Percentiles rank a stretch among this genome's conserved stretches.
phyloP scores from a whole-genome alignment of 2,329 filamentous ascomycete genomes.

The Fusarium begoniae region DNA sequence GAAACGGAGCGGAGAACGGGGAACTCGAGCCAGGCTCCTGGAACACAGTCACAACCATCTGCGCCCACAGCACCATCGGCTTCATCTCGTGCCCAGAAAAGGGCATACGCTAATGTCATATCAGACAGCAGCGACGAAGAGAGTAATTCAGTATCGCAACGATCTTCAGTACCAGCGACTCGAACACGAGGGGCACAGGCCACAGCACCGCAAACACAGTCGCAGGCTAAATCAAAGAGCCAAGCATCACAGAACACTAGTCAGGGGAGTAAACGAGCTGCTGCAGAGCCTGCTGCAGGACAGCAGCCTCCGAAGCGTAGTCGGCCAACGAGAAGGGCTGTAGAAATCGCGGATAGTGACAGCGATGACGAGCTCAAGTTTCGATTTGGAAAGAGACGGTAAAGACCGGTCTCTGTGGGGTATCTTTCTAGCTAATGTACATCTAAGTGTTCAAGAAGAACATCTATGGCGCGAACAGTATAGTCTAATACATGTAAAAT shows the following conservation, averaged over 20 bases:
- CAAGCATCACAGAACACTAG: conserved; percentile 42
- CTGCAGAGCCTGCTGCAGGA: conserved; percentile 41
- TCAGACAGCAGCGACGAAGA: conserved; percentile 52
- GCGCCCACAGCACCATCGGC: conserved; percentile 13
- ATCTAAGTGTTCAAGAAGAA: conserved; percentile 30
- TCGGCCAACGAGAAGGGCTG: conserved; percentile 47
- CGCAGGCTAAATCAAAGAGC: conserved; percentile 43
- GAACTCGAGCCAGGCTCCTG: conserved; percentile 39
- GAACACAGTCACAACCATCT: conserved; percentile 27
- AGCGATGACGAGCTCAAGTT: conserved; percentile 68
- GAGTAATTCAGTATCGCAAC: conserved; percentile 15
- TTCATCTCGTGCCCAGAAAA: conserved; percentile 21
- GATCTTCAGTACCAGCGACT: conserved; percentile 18
- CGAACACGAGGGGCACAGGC: conserved; percentile 37
- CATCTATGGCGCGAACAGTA: conserved; percentile 22
- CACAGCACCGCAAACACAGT: conserved; percentile 42
- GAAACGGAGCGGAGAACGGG: conserved; percentile 45
- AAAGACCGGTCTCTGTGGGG: conserved; percentile 39
- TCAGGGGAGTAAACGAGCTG: conserved; percentile 48
- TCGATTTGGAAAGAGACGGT: conserved; percentile 62
- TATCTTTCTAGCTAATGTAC: conserved; percentile 45
- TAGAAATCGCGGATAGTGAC: conserved; percentile 53
- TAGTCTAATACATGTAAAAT: conserved; percentile 8
- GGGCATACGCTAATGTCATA: conserved; percentile 40
- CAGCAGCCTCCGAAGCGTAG: conserved; percentile 47